Conservation (phyloP, 352 stramenopile genomes). For the Aphanomyces invadans region DNA sequence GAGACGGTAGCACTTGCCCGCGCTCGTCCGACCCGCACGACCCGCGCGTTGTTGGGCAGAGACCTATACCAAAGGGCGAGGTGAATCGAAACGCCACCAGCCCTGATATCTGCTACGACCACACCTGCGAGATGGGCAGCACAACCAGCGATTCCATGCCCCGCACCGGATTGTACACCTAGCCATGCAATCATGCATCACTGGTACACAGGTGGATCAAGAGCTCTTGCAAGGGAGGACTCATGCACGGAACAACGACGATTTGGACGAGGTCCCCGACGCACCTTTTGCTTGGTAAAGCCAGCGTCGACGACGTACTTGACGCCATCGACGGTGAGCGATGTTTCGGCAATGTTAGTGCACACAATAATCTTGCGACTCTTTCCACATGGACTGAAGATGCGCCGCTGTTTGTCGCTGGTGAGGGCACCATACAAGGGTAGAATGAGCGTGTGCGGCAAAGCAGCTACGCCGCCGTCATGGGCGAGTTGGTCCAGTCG, state of each 20-base stretch:
- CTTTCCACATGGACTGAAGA: slow-evolving; percentile 80
- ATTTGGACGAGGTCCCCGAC: too few relatives aligned
- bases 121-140: slow-evolving; percentile 91
- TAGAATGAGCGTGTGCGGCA: slow-evolving; percentile 58
- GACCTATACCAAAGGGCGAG: slow-evolving; percentile 28
- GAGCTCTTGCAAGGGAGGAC: too few relatives aligned
- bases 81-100: too few relatives aligned
- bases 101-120: too few relatives aligned
- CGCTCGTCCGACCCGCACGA: slow-evolving; percentile 91
- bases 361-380: slow-evolving; percentile 82
- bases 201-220: neutral
- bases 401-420: slow-evolving; percentile 86
- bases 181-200: neutral
- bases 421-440: slow-evolving; percentile 95
- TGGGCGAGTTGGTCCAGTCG: slow-evolving; percentile 38
- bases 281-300: slow-evolving; percentile 89
- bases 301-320: slow-evolving; percentile 68
- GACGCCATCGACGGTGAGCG: slow-evolving; percentile 98
- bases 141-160: slow-evolving; percentile 85
- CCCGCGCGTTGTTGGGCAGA: slow-evolving; percentile 92
- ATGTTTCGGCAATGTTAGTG: slow-evolving; percentile 95
- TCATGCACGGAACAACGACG: too few relatives aligned
- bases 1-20: slow-evolving; percentile 97
- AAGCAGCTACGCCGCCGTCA: slow-evolving; percentile 28
- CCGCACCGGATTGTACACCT: slow-evolving; percentile 64